Conservation (phyloP, 2,329 filamentous ascomycete genomes). For the Aspergillus caelatus region DNA sequence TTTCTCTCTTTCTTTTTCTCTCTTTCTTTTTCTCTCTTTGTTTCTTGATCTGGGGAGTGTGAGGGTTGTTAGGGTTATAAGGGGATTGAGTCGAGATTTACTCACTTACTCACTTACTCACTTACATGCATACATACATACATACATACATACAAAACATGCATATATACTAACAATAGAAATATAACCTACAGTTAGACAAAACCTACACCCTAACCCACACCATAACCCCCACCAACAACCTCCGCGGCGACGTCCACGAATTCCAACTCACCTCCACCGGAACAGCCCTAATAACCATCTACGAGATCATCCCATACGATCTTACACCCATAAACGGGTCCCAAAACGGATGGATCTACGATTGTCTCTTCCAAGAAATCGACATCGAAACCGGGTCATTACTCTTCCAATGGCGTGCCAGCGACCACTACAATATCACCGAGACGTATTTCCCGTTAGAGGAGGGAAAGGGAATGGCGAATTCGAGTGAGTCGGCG, state of each 20-base stretch:
- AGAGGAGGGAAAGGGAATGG: neutral
- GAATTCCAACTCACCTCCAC: constrained; percentile 28
- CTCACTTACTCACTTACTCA: no score
- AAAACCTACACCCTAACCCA: constrained; percentile 29
- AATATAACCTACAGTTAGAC: no score
- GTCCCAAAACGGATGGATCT: constrained; percentile 30
- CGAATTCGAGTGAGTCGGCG: neutral
- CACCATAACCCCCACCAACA: constrained; percentile 25
- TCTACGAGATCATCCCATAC: constrained; percentile 31
- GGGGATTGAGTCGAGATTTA: no score
- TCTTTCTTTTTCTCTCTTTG: constrained; percentile 7
- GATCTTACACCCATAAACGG: constrained; percentile 24
- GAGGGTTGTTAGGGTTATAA: no score
- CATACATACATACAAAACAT: no score
- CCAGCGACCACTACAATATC: constrained; percentile 25
- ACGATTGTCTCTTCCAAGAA: constrained; percentile 33
- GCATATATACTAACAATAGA: no score
- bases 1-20: neutral
- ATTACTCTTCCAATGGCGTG: constrained; percentile 32
- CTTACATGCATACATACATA: no score
- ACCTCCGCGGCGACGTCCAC: constrained; percentile 34
- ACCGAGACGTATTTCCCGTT: neutral
- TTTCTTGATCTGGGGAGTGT: no score
- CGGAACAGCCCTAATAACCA: constrained; percentile 32
- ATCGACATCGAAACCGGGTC: constrained; percentile 32